These are phyloP conservation scores for Globisporangium spiculum DNA, from an alignment of 352 stramenopile species.

Conservation along the genomic window DNA sequence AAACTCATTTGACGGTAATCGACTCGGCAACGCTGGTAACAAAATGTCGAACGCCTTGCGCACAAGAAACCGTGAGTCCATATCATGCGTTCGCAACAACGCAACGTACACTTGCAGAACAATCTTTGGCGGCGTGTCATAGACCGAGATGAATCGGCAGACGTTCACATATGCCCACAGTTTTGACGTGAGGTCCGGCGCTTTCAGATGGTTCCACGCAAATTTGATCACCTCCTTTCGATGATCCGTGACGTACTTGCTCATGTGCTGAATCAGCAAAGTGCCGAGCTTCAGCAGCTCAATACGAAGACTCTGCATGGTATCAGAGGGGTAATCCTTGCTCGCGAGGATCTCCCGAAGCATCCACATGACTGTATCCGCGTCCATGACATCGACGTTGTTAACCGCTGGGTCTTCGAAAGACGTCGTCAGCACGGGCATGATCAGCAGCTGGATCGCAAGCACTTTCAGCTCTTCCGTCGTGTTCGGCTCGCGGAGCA, in stretches of 20 bases:
- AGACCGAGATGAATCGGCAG: conserved; percentile 95
- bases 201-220: conserved; percentile 96
- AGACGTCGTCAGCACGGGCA: conserved; percentile 88
- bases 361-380: conserved; percentile 87
- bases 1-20: conserved; percentile 91
- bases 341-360: conserved; percentile 85
- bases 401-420: conserved; percentile 78
- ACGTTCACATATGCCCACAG: conserved; percentile 98
- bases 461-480: conserved; percentile 92
- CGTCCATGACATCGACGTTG: conserved; percentile 85
- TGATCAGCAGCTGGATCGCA: conserved; percentile 91
- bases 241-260: conserved; percentile 90
- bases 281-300: conserved; percentile 94
- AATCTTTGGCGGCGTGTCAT: conserved; percentile 96
- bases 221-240: conserved; percentile 99
- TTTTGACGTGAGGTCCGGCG: conserved; percentile 93
- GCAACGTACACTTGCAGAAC: conserved; percentile 96
- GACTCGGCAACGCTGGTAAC: conserved; percentile 88
- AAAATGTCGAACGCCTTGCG: conserved; percentile 95
- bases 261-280: conserved; percentile 95
- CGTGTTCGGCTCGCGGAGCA: conserved; percentile 67
- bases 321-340: conserved; percentile 70
- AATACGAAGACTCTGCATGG: conserved; percentile 82
- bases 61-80: conserved; percentile 94
- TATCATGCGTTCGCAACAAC: conserved; percentile 93